These are phyloP conservation scores for Papiliotrema laurentii DNA, from an alignment of 1,284 basidiomycete species.

Conservation along the genomic window DNA sequence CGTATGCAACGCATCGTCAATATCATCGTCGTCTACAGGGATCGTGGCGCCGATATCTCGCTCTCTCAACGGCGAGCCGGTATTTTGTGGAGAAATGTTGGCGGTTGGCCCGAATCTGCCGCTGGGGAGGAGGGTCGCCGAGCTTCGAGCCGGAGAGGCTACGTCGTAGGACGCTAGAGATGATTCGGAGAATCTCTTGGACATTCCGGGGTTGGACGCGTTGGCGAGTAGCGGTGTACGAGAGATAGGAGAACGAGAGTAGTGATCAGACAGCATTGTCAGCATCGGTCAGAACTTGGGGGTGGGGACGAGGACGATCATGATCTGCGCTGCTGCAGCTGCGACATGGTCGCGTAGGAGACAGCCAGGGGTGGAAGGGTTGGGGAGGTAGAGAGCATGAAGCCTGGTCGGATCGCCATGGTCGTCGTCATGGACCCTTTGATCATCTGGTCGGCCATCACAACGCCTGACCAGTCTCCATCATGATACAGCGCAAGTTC, in stretches of 20 bases:
- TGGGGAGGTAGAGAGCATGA: background rate
- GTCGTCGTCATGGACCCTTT: background rate
- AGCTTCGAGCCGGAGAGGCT: constrained; percentile 1
- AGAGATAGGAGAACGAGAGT: constrained; percentile 11
- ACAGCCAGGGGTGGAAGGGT: background rate
- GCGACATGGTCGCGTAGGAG: constrained; percentile 7
- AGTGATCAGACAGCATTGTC: no score
- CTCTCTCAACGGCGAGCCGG: background rate
- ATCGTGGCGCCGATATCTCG: background rate
- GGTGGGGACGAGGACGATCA: no score
- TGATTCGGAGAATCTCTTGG: constrained; percentile 31
- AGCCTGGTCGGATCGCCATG: background rate
- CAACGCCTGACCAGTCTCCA: no score
- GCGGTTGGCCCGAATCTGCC: background rate
- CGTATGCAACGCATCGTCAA: constrained; percentile 60
- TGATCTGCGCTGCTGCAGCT: no score
- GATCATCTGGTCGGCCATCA: no score
- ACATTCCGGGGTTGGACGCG: constrained; percentile 30
- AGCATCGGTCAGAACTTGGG: no score
- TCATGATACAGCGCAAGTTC: no score
- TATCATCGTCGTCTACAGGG: constrained; percentile 33
- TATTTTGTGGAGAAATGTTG: background rate
- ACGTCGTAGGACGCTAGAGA: constrained; percentile 30
- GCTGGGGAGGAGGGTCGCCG: constrained; percentile 3
- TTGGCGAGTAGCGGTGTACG: constrained; percentile 33